Percentiles rank a stretch among this genome's conserved stretches.
Conservation (phyloP, 2,329 filamentous ascomycete genomes). For the Trichoderma cornu-damae region DNA sequence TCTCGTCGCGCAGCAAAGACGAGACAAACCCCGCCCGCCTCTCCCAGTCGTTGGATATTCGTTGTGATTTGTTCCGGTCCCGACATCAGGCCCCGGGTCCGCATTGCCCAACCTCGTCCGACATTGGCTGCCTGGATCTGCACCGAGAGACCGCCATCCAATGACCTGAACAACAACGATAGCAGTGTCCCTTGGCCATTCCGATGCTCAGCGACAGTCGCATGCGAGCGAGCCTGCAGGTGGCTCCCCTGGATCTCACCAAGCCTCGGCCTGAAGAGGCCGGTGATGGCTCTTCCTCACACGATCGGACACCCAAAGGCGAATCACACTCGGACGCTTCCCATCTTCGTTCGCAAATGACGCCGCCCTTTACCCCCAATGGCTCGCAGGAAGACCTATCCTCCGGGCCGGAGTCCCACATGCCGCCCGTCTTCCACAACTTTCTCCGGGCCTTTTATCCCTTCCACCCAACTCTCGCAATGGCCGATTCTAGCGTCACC, state of each 20-base stretch:
- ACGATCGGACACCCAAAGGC: conserved; percentile 33
- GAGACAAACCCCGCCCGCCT: neutral
- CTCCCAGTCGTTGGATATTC: neutral
- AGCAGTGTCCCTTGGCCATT: conserved; percentile 28
- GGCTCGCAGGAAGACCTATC: conserved; percentile 57
- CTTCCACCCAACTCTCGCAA: conserved; percentile 73
- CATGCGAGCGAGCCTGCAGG: conserved; percentile 54
- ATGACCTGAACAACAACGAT: conserved; percentile 31
- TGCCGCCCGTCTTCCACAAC: conserved; percentile 76
- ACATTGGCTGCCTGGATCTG: neutral
- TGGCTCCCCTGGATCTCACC: conserved; percentile 54
- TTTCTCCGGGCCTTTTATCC: conserved; percentile 92
- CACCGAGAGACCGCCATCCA: conserved; percentile 21
- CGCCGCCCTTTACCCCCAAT: conserved; percentile 70
- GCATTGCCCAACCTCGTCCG: neutral
- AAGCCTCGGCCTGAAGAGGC: conserved; percentile 35
- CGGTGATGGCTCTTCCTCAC: conserved; percentile 30
- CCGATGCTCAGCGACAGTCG: conserved; percentile 40
- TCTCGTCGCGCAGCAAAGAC: neutral
- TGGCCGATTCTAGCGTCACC: conserved; percentile 81
- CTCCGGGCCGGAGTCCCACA: conserved; percentile 36
- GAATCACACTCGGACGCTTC: conserved; percentile 19
- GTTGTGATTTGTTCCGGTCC: neutral
- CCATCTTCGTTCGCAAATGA: conserved; percentile 59
- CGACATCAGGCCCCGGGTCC: neutral